A percentile compares a stretch with the other conserved stretches of the same genome.
Conservation (phyloP, 2,329 filamentous ascomycete genomes). For the Fusarium albidum region DNA sequence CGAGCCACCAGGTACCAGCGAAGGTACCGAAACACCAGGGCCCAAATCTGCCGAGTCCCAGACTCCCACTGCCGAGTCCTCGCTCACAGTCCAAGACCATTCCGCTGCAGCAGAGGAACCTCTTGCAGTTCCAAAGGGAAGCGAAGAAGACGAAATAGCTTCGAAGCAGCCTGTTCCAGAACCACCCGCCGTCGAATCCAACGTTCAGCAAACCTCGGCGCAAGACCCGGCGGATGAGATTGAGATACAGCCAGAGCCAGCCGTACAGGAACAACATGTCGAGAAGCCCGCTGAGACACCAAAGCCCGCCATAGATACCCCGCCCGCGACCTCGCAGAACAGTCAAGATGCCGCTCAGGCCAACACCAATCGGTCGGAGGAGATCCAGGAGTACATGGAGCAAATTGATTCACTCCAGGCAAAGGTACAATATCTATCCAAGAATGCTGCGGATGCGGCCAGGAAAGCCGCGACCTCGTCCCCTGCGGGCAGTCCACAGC, state of each 20-base stretch:
- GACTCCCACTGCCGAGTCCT: slow-evolving; percentile 4
- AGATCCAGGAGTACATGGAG: slow-evolving; percentile 84
- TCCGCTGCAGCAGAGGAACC: slow-evolving; percentile 1
- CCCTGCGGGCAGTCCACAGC: slow-evolving; percentile 72
- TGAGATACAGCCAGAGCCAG: slow-evolving; percentile 3
- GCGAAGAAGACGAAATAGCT: slow-evolving; percentile 9
- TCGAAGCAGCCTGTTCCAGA: not conserved
- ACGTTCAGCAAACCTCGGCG: not conserved
- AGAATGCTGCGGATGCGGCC: slow-evolving; percentile 79
- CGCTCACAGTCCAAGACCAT: slow-evolving; percentile 1
- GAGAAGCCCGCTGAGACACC: slow-evolving; percentile 4
- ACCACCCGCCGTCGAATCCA: slow-evolving; percentile 15
- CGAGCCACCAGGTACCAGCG: slow-evolving; percentile 23
- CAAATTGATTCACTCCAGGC: slow-evolving; percentile 90
- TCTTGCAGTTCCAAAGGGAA: not conserved
- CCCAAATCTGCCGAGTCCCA: slow-evolving; percentile 21
- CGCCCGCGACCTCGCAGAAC: slow-evolving; percentile 2
- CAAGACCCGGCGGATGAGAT: slow-evolving; percentile 4
- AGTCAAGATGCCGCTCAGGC: slow-evolving; percentile 37
- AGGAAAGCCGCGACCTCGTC: slow-evolving; percentile 72
- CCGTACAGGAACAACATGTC: not conserved
- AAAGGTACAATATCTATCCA: slow-evolving; percentile 88
- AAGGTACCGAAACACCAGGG: slow-evolving; percentile 20
- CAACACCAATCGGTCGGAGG: slow-evolving; percentile 70
- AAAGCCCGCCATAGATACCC: not conserved